Evolutionary conservation across 2,329 filamentous ascomycete genomes (phyloP), one percentile per base, ranked within the genome.

Genomic region (Sclerotinia borealis): DNA sequence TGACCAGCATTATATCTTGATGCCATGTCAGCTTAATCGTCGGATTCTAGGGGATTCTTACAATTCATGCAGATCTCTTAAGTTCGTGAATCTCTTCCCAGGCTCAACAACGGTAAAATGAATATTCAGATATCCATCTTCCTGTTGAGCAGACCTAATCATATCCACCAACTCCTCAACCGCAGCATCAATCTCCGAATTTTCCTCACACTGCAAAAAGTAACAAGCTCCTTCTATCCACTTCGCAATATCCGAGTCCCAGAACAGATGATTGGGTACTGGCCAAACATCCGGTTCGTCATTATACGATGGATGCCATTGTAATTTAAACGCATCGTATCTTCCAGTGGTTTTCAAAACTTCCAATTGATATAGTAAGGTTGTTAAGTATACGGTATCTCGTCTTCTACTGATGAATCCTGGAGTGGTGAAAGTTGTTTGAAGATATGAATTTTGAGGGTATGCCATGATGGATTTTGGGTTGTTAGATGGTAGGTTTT

Each of bases 181-280:
- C 0, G 83, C 82, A 1, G 72, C 72, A 61, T 82, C 78, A 59
- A 85, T 74, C 49, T 80, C 77, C 0, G 73, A 70, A 63, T 83
- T 77, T 22, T 78, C 73, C 17, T 77, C 66, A 50, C 77, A 72
- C 34, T 68, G 70, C 10, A 84, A 73, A 67, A 84, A 80, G 66
- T 87, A 86, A 65, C 83, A 85, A 3, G 83, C 84, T 0, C 80
- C 83, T 72, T 87, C 85, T 58, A 86, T 83, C 82, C 83, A 86
- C 72, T 87, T 87, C 13, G 79, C 83, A 25, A 84, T 72, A 70
- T 82, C 80, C 0, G 76, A 79, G 68, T 87, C 84, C 83, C 84
- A 86, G 70, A 86, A 87, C 1, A 84, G 73, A 67, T 84, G 82
- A 27, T 82, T 81, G 0, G 83, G 82, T 1, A 85, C 77, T 0